Evolutionary conservation across 108 stramenopile species (phyloP).

Genomic region (Cylindrotheca closterium): DNA sequence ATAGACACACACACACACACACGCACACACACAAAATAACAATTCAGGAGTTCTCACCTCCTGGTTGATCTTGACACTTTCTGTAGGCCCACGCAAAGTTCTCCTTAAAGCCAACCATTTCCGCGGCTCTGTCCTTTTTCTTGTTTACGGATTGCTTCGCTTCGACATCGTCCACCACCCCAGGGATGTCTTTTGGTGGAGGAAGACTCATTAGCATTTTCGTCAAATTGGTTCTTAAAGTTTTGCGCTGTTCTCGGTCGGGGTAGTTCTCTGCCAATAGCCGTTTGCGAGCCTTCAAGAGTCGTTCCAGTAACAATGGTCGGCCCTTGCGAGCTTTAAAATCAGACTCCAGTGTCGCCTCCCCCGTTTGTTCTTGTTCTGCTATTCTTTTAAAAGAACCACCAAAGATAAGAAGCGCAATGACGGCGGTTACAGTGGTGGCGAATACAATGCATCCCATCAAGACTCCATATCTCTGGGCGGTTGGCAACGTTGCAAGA

Average conservation of each 20-base stretch:
- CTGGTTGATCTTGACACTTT: slow-evolving; percentile 80
- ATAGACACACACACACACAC: not conserved
- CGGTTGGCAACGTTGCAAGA: slow-evolving; percentile 60
- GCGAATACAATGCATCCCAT: slow-evolving; percentile 72
- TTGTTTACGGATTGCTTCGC: slow-evolving; percentile 6
- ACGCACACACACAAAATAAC: not conserved
- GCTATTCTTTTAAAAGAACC: slow-evolving; percentile 76
- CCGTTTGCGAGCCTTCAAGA: slow-evolving; percentile 65
- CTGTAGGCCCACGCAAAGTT: slow-evolving; percentile 75
- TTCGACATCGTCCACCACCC: slow-evolving; percentile 10
- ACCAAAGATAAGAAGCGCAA: slow-evolving; percentile 62
- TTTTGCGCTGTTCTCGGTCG: slow-evolving; percentile 13
- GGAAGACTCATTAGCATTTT: slow-evolving; percentile 52
- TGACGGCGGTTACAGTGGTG: slow-evolving; percentile 62
- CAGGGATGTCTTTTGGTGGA: slow-evolving; percentile 14
- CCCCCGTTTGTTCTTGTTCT: slow-evolving; percentile 59
- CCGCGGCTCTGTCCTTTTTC: slow-evolving; percentile 12
- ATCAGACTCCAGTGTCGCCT: slow-evolving; percentile 43
- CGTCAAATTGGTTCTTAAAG: slow-evolving; percentile 38
- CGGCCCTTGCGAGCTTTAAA: slow-evolving; percentile 53
- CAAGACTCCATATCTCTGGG: slow-evolving; percentile 82
- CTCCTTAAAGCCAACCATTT: slow-evolving; percentile 43
- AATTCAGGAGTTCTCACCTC: slow-evolving; percentile 46
- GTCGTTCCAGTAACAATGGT: slow-evolving; percentile 67
- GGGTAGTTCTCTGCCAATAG: slow-evolving; percentile 60